These are phyloP conservation scores for Ulvella scutata DNA, from an alignment of 139 green algal genomes.

Conservation along the genomic window DNA sequence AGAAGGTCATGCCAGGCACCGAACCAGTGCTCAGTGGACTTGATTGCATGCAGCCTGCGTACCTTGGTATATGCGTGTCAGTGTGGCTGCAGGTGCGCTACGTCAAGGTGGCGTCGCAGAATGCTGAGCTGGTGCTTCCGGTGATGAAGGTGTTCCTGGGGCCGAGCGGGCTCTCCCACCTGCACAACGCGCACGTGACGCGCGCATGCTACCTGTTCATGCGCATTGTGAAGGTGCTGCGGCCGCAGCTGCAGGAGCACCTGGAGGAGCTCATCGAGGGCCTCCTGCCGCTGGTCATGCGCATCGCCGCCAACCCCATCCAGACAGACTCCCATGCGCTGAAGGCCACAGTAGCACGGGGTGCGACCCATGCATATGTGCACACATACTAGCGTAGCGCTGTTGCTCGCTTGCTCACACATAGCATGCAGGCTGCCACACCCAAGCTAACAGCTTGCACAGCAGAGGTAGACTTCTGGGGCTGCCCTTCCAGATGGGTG, in stretches of 20 bases:
- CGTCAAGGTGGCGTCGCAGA: constrained; percentile 28
- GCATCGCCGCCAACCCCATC: constrained; percentile 35
- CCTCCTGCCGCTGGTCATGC: constrained; percentile 43
- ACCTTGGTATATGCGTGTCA: too few species aligned
- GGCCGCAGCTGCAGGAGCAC: constrained; percentile 31
- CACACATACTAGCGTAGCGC: too few species aligned
- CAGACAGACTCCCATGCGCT: not conserved
- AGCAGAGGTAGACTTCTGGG: too few species aligned
- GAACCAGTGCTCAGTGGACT: too few species aligned
- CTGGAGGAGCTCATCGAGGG: constrained; percentile 31
- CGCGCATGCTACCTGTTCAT: constrained; percentile 69
- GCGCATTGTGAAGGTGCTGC: constrained; percentile 52
- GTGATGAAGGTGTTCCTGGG: constrained; percentile 40
- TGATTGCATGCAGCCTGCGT: too few species aligned
- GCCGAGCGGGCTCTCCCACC: constrained; percentile 36
- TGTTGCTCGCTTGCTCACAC: too few species aligned
- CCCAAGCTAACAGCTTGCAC: too few species aligned
- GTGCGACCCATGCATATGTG: too few species aligned
- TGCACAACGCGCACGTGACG: constrained; percentile 19
- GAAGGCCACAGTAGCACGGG: not conserved
- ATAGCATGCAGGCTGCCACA: too few species aligned
- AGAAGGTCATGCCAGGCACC: too few species aligned
- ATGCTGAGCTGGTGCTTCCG: constrained; percentile 16
- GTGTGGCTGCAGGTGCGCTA: constrained; percentile 15
- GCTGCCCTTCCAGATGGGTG: too few species aligned